phyloP scores from a whole-genome alignment of 352 stramenopile genomes.

The Phytophthora litchii region DNA sequence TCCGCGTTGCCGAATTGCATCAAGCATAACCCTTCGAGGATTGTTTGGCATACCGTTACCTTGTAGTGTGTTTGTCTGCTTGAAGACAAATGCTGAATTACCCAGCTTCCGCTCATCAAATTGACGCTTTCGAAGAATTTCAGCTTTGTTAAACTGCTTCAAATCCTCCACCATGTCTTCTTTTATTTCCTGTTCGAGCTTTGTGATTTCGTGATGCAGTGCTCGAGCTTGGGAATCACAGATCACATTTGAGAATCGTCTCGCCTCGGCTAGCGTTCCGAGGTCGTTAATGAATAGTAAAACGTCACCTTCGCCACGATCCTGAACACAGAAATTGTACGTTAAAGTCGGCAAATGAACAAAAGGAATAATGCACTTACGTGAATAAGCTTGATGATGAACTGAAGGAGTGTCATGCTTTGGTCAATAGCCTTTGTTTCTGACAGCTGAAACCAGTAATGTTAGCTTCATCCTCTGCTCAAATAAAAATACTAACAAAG shows the following conservation, averaged over 20 bases:
- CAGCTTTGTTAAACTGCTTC: constrained; percentile 56
- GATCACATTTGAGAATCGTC: constrained; percentile 73
- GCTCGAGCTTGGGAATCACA: constrained; percentile 60
- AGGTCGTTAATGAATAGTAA: constrained; percentile 74
- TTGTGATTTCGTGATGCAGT: constrained; percentile 54
- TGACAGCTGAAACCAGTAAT: constrained; percentile 46
- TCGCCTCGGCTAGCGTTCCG: constrained; percentile 52
- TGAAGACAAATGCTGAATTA: neutral
- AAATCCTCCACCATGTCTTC: constrained; percentile 70
- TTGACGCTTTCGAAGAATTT: constrained; percentile 40
- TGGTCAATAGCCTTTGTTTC: constrained; percentile 85
- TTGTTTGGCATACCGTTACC: constrained; percentile 4
- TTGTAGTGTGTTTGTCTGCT: neutral
- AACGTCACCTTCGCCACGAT: constrained; percentile 74
- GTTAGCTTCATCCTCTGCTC: neutral
- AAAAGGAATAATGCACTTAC: constrained; percentile 36
- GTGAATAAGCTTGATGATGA: constrained; percentile 81
- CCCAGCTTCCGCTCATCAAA: constrained; percentile 30
- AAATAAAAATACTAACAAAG: constrained; percentile 1
- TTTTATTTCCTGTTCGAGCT: constrained; percentile 73
- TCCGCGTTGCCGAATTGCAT: constrained; percentile 36
- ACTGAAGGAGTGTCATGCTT: constrained; percentile 75
- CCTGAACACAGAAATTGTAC: constrained; percentile 32
- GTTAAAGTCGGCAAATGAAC: constrained; percentile 1
- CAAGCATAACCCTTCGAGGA: constrained; percentile 35